Evolutionary conservation across 2,329 filamentous ascomycete genomes (phyloP), one percentile per base, ranked within the genome.

Genomic region (Stachybotrys chlorohalonatus): DNA sequence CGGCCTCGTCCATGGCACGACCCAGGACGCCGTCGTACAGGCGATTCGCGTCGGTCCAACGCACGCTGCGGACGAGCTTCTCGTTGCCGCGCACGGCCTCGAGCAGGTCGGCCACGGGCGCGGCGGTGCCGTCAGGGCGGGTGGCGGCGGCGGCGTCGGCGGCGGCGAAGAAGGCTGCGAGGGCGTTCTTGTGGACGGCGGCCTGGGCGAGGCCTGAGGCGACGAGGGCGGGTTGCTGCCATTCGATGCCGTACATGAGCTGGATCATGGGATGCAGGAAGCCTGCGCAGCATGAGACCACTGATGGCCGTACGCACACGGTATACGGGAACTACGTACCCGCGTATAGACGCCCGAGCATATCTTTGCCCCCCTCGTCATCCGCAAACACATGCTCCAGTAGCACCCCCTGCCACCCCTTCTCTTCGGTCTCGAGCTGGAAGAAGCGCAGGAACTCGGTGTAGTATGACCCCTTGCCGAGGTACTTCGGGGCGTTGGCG

Each of bases 241-340:
- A 95, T 66, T 95, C 90, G 42, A 96, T 66, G 5, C 88, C 91
- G 65, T 90, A 95, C 51, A 90, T 88, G 17, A 95, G 78, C 66
- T 95, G 90, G 58, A 96, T 92, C 15, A 94, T 72, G 2, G 90
- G 90, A 64, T 95, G 90, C 2, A 91, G 62, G 58, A 93, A 79
- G 0, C 87, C 84, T 80, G 31, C 11, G 1, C 15, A 8, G 48
- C 31, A 39, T 46, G 31, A 46, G 59, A 13, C 15, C n/a, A 24
- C 24, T 24, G 39, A n/a, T 11, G 2, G 39, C 39, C 39, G 39
- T 11, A 2, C 11, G 39, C 11, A 2, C 39, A 45, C 6, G 3
- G 16, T 24, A 9, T 6, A 30, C 17, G 31, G 49, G 30, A 13
- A 15, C 7, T 31, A 53, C 3, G 61, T 65, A 78, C 84, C 85